phyloP scores from a whole-genome alignment of 441 rosid genomes.

The Rhodomyrtus psidioides region DNA sequence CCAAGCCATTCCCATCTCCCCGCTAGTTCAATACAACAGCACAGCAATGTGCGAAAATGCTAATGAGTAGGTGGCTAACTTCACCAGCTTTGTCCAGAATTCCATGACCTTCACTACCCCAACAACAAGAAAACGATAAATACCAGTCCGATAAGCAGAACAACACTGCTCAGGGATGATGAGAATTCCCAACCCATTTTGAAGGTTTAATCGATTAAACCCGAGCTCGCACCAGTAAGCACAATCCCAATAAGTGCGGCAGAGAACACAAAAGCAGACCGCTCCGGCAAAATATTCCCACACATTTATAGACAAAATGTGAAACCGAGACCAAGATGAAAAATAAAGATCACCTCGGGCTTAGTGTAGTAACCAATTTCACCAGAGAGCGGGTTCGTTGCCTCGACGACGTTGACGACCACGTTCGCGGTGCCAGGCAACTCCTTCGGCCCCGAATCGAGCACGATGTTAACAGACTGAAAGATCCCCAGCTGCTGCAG shows the following conservation, averaged over 20 bases:
- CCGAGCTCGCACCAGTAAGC: background rate
- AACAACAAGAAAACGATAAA: background rate
- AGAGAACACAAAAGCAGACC: background rate
- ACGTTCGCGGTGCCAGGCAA: constrained; percentile 84
- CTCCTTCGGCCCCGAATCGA: constrained; percentile 88
- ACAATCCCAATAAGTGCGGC: background rate
- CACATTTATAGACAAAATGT: background rate
- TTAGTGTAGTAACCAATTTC: constrained; percentile 69
- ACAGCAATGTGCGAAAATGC: background rate
- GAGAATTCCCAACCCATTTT: background rate
- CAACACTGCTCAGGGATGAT: background rate
- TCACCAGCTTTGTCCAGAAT: background rate
- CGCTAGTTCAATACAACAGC: background rate
- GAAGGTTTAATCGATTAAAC: background rate
- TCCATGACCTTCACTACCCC: background rate
- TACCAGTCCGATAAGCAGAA: background rate
- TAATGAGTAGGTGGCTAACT: background rate
- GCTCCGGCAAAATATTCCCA: background rate
- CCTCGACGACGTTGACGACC: constrained; percentile 62
- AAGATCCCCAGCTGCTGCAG: constrained; percentile 67
- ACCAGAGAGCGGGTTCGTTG: constrained; percentile 47
- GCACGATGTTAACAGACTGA: constrained; percentile 75
- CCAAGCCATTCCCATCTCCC: background rate
- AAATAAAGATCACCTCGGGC: constrained; percentile 44
- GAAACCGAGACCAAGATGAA: background rate